phyloP scores from a whole-genome alignment of 78 protist genomes.

The Dictyostelium citrinum region DNA sequence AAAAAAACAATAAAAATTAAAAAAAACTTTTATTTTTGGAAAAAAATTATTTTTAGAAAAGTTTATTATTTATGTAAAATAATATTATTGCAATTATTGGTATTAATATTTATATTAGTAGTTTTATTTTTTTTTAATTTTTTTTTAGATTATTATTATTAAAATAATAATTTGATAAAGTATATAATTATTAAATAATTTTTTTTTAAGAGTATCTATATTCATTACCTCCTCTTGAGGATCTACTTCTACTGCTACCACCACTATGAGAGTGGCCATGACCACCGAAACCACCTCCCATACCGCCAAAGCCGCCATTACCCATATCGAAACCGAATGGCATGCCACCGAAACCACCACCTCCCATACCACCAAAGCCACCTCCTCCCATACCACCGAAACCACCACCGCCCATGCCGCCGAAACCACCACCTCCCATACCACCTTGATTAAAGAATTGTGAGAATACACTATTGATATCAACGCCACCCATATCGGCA shows the following conservation, averaged over 20 bases:
- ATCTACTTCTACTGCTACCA: neutral
- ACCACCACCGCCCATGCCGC: conserved; percentile 35
- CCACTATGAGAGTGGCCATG: neutral
- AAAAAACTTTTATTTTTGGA: too few species aligned
- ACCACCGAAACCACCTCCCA: neutral
- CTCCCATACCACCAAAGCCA: conserved; percentile 38
- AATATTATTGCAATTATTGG: too few species aligned
- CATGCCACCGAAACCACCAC: conserved; percentile 22
- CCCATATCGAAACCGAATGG: conserved; percentile 29
- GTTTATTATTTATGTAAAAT: too few species aligned
- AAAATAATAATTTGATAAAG: neutral
- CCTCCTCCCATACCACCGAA: conserved; percentile 53
- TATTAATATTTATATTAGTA: too few species aligned
- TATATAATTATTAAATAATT: neutral
- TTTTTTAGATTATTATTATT: too few species aligned
- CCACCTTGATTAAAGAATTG: conserved; percentile 64
- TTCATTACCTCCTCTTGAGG: neutral
- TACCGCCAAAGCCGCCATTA: conserved; percentile 15
- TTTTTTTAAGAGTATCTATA: neutral
- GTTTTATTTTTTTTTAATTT: too few species aligned
- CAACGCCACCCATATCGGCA: conserved; percentile 37
- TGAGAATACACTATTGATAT: conserved; percentile 31
- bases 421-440: conserved; percentile 65
- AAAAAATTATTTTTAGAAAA: too few species aligned
- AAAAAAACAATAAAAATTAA: too few species aligned